Percentiles rank a stretch among this genome's conserved stretches.
These are phyloP conservation scores for Clavariopsis aquatica DNA, from an alignment of 495 filamentous ascomycete species.

Conservation along the genomic window DNA sequence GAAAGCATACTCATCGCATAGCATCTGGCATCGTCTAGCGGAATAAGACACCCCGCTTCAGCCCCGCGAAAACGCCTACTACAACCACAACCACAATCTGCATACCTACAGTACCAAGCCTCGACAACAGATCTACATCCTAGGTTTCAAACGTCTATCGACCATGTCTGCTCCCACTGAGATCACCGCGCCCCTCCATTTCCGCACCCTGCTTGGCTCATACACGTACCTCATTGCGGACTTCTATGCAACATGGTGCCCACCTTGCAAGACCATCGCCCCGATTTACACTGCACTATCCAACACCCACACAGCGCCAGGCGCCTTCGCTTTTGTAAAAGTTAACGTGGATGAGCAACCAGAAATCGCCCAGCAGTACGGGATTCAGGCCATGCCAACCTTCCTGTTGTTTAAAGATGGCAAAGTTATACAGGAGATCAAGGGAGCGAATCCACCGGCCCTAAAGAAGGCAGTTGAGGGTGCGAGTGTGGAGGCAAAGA, in stretches of 20 bases:
- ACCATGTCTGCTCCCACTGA: slow-evolving; percentile 22
- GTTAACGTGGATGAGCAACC: slow-evolving; percentile 36
- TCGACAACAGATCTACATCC: not conserved
- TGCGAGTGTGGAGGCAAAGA: slow-evolving; percentile 15
- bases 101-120: not conserved
- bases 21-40: not conserved
- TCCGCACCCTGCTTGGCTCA: slow-evolving; percentile 31
- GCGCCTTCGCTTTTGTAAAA: slow-evolving; percentile 36
- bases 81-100: not conserved
- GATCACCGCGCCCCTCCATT: slow-evolving; percentile 31
- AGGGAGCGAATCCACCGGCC: slow-evolving; percentile 30
- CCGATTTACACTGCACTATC: slow-evolving; percentile 37
- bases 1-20: not conserved
- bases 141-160: not conserved
- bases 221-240: slow-evolving; percentile 36
- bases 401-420: slow-evolving; percentile 39
- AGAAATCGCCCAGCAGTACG: slow-evolving; percentile 31
- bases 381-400: slow-evolving; percentile 38
- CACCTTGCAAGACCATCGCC: slow-evolving; percentile 39
- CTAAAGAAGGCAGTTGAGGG: slow-evolving; percentile 28
- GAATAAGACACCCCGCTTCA: not conserved
- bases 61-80: not conserved
- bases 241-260: slow-evolving; percentile 42
- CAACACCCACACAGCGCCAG: slow-evolving; percentile 5
- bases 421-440: slow-evolving; percentile 26